Conservation (phyloP, 1,284 basidiomycete genomes). For the Pascua guehoae region DNA sequence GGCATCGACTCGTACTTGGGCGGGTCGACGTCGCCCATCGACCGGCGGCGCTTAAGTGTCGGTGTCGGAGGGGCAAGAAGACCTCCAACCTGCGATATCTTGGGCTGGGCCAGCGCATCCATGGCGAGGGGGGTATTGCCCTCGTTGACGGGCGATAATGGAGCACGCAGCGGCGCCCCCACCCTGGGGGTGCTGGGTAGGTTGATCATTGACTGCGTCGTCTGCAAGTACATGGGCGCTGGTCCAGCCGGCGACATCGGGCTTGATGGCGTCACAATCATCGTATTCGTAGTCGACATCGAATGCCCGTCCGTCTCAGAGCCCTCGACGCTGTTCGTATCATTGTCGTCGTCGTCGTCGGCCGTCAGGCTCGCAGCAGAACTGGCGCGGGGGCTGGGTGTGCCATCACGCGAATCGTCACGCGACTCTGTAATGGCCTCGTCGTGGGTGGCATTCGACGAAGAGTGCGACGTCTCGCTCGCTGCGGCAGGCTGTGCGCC, state of each 20-base stretch:
- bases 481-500: too few relatives aligned
- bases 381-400: neutral
- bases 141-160: neutral
- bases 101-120: conserved; percentile 1
- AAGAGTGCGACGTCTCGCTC: too few relatives aligned
- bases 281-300: conserved; percentile 6
- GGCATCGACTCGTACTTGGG: conserved; percentile 44
- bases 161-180: neutral
- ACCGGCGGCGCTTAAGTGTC: conserved; percentile 45
- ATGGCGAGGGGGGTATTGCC: neutral
- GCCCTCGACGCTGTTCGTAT: neutral
- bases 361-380: neutral
- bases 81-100: conserved; percentile 4
- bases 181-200: conserved; percentile 26
- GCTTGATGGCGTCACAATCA: conserved; percentile 5
- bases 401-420: neutral
- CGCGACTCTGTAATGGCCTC: too few relatives aligned
- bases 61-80: conserved; percentile 2
- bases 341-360: conserved; percentile 1
- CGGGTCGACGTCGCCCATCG: conserved; percentile 50
- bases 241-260: neutral
- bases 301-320: conserved; percentile 7
- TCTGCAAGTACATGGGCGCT: conserved; percentile 57
- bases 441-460: too few relatives aligned
- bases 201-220: conserved; percentile 60